phyloP scores from a whole-genome alignment of 768 basidiomycete genomes.

The Boletus rubropictus region DNA sequence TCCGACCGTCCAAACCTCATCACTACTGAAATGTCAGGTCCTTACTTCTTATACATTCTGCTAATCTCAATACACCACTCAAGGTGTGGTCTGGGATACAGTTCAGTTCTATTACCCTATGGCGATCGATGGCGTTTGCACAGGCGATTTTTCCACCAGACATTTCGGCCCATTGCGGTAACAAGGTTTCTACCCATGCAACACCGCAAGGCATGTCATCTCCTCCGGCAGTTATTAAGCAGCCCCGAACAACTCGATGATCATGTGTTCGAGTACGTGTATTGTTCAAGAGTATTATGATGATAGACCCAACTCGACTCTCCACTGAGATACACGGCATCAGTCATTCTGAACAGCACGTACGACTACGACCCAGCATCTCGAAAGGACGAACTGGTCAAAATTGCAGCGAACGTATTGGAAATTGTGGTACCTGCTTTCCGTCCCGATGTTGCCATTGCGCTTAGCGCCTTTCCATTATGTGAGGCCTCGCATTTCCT shows the following conservation, averaged over 20 bases:
- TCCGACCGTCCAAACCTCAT: slow-evolving; percentile 8
- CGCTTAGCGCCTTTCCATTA: slow-evolving; percentile 1
- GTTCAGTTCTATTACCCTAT: slow-evolving; percentile 16
- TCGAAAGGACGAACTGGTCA: slow-evolving; percentile 5
- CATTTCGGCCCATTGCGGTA: slow-evolving; percentile 7
- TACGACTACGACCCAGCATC: slow-evolving; percentile 16
- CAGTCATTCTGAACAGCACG: slow-evolving; percentile 11
- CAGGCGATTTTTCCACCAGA: slow-evolving; percentile 18
- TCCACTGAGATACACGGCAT: slow-evolving; percentile 8
- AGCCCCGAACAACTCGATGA: slow-evolving; percentile 28
- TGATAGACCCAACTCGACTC: background rate
- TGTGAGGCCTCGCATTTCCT: slow-evolving; percentile 2
- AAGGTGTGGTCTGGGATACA: slow-evolving; percentile 16
- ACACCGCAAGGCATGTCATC: slow-evolving; percentile 24
- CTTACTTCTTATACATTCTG: background rate
- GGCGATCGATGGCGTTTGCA: slow-evolving; percentile 23
- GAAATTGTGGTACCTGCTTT: background rate
- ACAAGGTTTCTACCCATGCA: slow-evolving; percentile 25
- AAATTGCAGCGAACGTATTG: background rate
- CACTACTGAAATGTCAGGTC: slow-evolving; percentile 1
- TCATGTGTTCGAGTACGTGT: slow-evolving; percentile 30
- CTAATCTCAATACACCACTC: background rate
- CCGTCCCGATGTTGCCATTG: background rate
- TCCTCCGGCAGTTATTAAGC: slow-evolving; percentile 31
- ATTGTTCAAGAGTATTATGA: background rate